Percentiles rank a stretch among this genome's conserved stretches.
These are phyloP conservation scores for Phytophthora tubulina DNA, from an alignment of 352 stramenopile species.

Conservation along the genomic window DNA sequence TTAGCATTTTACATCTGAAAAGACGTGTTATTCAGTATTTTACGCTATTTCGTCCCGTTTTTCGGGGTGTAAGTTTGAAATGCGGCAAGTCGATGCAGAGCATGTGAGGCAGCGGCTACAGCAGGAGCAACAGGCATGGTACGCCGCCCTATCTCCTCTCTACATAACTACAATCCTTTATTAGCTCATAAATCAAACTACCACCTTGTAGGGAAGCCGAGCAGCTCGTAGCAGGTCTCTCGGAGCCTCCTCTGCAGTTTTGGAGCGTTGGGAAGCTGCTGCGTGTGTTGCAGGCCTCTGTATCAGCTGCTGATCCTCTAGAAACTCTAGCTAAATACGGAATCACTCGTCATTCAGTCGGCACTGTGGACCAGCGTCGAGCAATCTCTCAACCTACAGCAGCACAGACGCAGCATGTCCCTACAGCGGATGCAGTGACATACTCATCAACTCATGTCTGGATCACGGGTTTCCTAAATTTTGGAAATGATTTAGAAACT, in stretches of 20 bases:
- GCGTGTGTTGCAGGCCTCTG: conserved; percentile 28
- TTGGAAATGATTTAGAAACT: conserved; percentile 30
- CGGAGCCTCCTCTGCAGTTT: conserved; percentile 14
- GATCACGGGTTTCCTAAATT: conserved; percentile 63
- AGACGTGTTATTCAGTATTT: no score
- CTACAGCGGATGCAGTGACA: conserved; percentile 25
- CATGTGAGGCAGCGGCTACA: conserved; percentile 35
- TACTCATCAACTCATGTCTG: conserved; percentile 51
- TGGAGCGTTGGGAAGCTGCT: conserved; percentile 44
- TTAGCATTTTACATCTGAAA: no score
- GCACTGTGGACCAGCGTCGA: conserved; percentile 8
- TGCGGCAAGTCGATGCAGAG: conserved; percentile 19
- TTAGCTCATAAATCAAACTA: background rate
- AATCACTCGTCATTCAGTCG: conserved; percentile 25
- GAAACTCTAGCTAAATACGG: conserved; percentile 22
- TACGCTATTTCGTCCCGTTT: no score
- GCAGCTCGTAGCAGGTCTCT: conserved; percentile 8
- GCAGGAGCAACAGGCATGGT: conserved; percentile 31
- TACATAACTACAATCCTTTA: background rate
- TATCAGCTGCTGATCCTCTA: background rate
- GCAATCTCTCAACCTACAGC: conserved; percentile 1
- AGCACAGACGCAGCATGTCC: background rate
- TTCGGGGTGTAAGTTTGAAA: background rate
- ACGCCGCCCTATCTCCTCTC: background rate
- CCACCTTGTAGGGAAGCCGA: conserved; percentile 21